phyloP scores from a whole-genome alignment of 1,139 yeast species.

The Suhomyces chickasaworum region DNA sequence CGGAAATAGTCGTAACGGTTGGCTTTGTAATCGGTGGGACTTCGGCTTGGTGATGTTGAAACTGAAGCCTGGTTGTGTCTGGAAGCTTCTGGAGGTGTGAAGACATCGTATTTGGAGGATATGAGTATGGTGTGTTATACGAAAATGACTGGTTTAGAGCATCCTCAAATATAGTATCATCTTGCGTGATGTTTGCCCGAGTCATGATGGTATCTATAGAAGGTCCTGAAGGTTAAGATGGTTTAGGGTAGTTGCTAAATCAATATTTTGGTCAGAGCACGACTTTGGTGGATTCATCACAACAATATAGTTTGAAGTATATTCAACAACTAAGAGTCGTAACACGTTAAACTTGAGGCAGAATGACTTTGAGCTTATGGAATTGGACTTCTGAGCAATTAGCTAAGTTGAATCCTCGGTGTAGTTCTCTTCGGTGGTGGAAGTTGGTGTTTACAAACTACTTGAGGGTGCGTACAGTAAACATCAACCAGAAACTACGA shows the following conservation, averaged over 20 bases:
- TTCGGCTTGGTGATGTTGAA: slow-evolving; percentile 6
- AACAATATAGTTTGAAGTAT: no score
- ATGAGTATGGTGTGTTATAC: slow-evolving; percentile 2
- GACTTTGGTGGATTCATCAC: no score
- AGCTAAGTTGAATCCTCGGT: no score
- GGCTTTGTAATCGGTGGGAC: slow-evolving; percentile 4
- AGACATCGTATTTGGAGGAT: neutral
- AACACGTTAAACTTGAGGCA: no score
- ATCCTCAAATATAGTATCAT: slow-evolving; percentile 20
- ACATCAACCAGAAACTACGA: neutral
- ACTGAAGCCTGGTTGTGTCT: slow-evolving; percentile 11
- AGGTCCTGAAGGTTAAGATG: no score
- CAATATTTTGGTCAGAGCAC: neutral
- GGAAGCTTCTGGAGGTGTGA: slow-evolving; percentile 13
- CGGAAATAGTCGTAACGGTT: neutral
- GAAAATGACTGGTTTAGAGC: slow-evolving; percentile 16
- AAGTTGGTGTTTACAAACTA: no score
- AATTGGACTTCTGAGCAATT: no score
- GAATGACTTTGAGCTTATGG: no score
- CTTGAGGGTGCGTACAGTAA: neutral
- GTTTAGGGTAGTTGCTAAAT: neutral
- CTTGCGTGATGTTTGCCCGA: slow-evolving; percentile 4
- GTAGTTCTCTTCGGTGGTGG: no score
- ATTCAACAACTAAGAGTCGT: no score
- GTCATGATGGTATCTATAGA: slow-evolving; percentile 1